These are phyloP conservation scores for Coniella lustricola DNA, from an alignment of 2,329 filamentous ascomycete species.

Conservation along the genomic window DNA sequence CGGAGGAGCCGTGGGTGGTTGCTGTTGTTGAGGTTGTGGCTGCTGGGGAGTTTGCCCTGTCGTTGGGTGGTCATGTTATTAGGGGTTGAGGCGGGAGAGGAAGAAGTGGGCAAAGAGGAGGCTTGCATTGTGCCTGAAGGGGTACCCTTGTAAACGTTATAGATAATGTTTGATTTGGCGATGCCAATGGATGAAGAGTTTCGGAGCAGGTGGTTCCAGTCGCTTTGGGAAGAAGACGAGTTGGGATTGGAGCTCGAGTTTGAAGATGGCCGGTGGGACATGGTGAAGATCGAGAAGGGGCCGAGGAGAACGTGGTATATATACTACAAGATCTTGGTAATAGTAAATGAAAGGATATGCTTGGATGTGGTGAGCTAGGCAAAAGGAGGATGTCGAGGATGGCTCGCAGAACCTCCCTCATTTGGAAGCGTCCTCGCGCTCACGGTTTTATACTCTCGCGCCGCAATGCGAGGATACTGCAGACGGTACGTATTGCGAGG, in stretches of 20 bases:
- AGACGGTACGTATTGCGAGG: no score
- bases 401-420: slow-evolving; percentile 2
- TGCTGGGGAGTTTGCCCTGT: background rate
- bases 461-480: no score
- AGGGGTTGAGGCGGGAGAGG: background rate
- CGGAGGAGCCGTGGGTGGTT: slow-evolving; percentile 23
- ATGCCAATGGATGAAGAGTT: slow-evolving; percentile 23
- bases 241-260: background rate
- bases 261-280: slow-evolving; percentile 4
- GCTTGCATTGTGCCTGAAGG: background rate
- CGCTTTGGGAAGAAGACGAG: slow-evolving; percentile 5
- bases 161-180: slow-evolving; percentile 22
- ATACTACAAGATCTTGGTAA: background rate
- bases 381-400: no score
- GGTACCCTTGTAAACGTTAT: slow-evolving; percentile 17
- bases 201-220: slow-evolving; percentile 22
- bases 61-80: background rate
- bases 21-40: background rate
- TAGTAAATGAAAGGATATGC: background rate
- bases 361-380: background rate
- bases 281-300: background rate
- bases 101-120: background rate
- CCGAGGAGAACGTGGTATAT: background rate
- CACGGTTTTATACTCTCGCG: background rate
- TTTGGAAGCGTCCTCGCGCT: background rate